phyloP scores from a whole-genome alignment of 2,329 filamentous ascomycete species.

The Colletotrichum camelliae region DNA sequence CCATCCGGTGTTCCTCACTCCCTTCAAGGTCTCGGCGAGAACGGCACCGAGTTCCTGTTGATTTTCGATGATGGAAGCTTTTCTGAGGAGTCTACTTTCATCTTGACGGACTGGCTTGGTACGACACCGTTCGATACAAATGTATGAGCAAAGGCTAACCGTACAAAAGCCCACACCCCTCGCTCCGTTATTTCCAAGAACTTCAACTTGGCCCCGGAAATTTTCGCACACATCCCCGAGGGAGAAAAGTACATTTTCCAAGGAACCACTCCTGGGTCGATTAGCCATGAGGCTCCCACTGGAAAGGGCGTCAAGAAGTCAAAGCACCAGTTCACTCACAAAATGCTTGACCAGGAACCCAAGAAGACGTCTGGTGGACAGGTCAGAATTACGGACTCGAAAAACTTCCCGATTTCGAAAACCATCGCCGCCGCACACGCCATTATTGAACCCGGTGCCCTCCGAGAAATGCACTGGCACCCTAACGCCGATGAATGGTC shows the following conservation, averaged over 20 bases:
- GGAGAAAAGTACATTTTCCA: constrained; percentile 81
- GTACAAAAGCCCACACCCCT: constrained; percentile 65
- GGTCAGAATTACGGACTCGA: constrained; percentile 76
- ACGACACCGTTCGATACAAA: constrained; percentile 24
- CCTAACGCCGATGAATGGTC: constrained; percentile 82
- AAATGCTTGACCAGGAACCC: constrained; percentile 73
- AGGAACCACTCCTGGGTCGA: constrained; percentile 67
- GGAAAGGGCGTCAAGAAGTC: constrained; percentile 69
- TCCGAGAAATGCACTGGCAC: constrained; percentile 86
- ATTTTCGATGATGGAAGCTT: constrained; percentile 57
- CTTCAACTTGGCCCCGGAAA: constrained; percentile 73
- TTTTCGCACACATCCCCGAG: constrained; percentile 71
- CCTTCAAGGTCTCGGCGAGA: constrained; percentile 49
- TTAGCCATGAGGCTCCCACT: constrained; percentile 68
- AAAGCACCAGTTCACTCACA: constrained; percentile 72
- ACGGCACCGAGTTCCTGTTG: constrained; percentile 40
- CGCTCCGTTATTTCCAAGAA: constrained; percentile 76
- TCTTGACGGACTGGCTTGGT: constrained; percentile 76
- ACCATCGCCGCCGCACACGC: constrained; percentile 76
- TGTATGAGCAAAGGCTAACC: constrained; percentile 9
- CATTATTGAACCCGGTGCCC: constrained; percentile 71
- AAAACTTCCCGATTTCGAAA: constrained; percentile 75
- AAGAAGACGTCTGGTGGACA: constrained; percentile 70
- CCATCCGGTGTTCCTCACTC: constrained; percentile 79
- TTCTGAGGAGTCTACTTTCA: constrained; percentile 70